phyloP scores from a whole-genome alignment of 257 asterid genomes.

The Capsicum baccatum region DNA sequence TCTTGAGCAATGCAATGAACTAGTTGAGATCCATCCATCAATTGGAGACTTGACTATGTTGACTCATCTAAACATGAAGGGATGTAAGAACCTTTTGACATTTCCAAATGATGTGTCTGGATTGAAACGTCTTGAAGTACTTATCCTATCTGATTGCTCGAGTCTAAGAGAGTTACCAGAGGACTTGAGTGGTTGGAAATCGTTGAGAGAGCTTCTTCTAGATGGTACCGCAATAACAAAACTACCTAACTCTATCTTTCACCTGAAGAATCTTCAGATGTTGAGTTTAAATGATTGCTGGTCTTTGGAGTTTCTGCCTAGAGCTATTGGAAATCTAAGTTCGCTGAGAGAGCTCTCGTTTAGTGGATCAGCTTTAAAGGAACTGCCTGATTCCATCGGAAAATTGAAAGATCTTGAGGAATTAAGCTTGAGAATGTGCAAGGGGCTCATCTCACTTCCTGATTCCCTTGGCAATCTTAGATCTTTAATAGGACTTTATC shows the following conservation, averaged over 20 bases:
- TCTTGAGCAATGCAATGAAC: constrained; percentile 34
- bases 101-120: constrained; percentile 45
- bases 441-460: constrained; percentile 33
- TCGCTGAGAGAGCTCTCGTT: constrained; percentile 37
- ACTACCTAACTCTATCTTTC: constrained; percentile 37
- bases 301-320: constrained; percentile 33
- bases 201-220: constrained; percentile 37
- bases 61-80: constrained; percentile 39
- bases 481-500: constrained; percentile 34
- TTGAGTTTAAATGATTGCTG: constrained; percentile 36
- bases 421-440: constrained; percentile 36
- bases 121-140: constrained; percentile 40
- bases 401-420: constrained; percentile 35
- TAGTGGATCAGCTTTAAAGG: constrained; percentile 32
- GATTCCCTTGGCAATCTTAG: constrained; percentile 43
- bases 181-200: constrained; percentile 39
- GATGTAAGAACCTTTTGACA: constrained; percentile 34
- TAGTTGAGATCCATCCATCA: constrained; percentile 39
- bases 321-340: constrained; percentile 40
- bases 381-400: constrained; percentile 40
- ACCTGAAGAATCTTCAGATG: constrained; percentile 36
- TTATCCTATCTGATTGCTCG: constrained; percentile 44
- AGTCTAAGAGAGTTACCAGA: constrained; percentile 37
- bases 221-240: constrained; percentile 32
- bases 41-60: constrained; percentile 36